Evolutionary conservation across 2,329 filamentous ascomycete species (phyloP).

Genomic region (Pseudopyricularia javanii): DNA sequence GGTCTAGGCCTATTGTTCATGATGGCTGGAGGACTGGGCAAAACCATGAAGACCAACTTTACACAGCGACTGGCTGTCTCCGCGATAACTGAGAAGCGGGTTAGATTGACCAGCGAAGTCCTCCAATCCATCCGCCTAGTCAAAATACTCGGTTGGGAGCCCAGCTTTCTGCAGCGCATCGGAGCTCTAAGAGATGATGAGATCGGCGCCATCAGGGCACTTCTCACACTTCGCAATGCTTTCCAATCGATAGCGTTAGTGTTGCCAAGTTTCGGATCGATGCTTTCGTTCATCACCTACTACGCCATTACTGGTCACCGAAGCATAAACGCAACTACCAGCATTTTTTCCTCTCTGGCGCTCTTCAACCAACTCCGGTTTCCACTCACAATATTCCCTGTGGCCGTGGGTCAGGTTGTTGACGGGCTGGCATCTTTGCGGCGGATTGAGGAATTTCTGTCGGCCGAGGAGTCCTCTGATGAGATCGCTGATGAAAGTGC

Average conservation of each 20-base stretch:
- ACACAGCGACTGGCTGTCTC: slow-evolving; percentile 5
- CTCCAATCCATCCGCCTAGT: slow-evolving; percentile 91
- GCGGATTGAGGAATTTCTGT: slow-evolving; percentile 18
- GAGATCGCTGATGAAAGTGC: too few relatives aligned
- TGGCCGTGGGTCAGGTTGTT: slow-evolving; percentile 12
- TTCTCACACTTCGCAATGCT: slow-evolving; percentile 15
- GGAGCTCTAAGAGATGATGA: neutral
- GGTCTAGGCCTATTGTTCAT: slow-evolving; percentile 16
- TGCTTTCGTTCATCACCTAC: slow-evolving; percentile 5
- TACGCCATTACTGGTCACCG: slow-evolving; percentile 2
- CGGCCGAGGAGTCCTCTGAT: slow-evolving; percentile 10
- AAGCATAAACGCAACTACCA: slow-evolving; percentile 5
- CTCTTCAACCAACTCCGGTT: slow-evolving; percentile 10
- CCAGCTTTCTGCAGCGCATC: slow-evolving; percentile 50
- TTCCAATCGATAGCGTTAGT: slow-evolving; percentile 10
- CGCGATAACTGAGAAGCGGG: slow-evolving; percentile 63
- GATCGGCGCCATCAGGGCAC: slow-evolving; percentile 8
- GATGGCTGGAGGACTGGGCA: slow-evolving; percentile 15
- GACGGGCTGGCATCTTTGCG: slow-evolving; percentile 16
- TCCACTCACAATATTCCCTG: slow-evolving; percentile 10
- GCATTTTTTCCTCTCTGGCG: slow-evolving; percentile 11
- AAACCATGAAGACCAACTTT: slow-evolving; percentile 15
- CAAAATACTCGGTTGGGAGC: slow-evolving; percentile 94
- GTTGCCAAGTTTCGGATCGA: slow-evolving; percentile 7
- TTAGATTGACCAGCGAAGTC: slow-evolving; percentile 84